phyloP scores from a whole-genome alignment of 2,329 filamentous ascomycete species.

The Penicillium brasilianum region DNA sequence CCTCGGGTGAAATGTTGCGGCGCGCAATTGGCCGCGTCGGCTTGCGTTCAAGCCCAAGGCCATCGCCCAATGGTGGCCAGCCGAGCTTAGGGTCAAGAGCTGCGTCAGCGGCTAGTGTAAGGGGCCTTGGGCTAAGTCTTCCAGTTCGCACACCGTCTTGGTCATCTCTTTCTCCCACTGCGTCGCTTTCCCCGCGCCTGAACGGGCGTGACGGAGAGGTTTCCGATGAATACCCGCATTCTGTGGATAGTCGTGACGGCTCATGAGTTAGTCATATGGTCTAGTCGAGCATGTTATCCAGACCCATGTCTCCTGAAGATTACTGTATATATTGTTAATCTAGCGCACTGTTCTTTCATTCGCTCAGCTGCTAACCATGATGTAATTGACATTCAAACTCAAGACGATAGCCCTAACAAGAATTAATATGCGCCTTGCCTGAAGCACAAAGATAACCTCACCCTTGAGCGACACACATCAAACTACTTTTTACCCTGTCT shows the following conservation, averaged over 20 bases:
- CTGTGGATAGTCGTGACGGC: constrained; percentile 21
- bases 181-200: constrained; percentile 32
- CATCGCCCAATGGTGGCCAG: constrained; percentile 26
- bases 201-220: constrained; percentile 23
- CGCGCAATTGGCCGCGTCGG: constrained; percentile 51
- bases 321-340: constrained; percentile 9
- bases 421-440: neutral
- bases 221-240: constrained; percentile 22
- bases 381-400: neutral
- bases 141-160: constrained; percentile 39
- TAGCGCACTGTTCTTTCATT: neutral
- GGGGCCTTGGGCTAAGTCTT: constrained; percentile 43
- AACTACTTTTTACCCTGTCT: too few species aligned
- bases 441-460: too few species aligned
- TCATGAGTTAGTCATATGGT: constrained; percentile 7
- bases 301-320: neutral
- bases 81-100: constrained; percentile 21
- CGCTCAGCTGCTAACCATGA: neutral
- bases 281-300: neutral
- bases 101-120: constrained; percentile 35
- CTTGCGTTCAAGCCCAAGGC: constrained; percentile 25
- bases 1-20: constrained; percentile 75
- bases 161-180: constrained; percentile 39
- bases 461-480: neutral
- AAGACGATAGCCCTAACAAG: neutral